A percentile compares a stretch with the other conserved stretches of the same genome.
phyloP scores from a whole-genome alignment of 2,329 filamentous ascomycete species.

The Cordyceps fumosorosea region DNA sequence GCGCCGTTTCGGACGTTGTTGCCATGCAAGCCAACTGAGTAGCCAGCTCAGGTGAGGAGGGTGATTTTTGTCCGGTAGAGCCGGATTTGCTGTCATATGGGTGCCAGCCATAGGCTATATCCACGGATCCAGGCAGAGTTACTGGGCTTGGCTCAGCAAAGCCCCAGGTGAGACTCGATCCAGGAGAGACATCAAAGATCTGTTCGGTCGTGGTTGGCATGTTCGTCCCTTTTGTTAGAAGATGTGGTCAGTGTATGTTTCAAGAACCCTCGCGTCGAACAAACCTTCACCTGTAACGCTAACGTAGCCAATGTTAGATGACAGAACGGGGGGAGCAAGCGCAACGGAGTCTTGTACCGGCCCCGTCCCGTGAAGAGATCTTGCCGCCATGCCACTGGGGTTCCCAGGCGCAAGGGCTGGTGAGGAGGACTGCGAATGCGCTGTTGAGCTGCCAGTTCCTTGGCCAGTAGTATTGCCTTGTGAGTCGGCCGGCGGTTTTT shows the following conservation, averaged over 20 bases:
- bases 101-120: background rate
- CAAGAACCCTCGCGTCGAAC: too few relatives aligned
- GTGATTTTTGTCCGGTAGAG: background rate
- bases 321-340: background rate
- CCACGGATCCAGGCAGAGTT: slow-evolving; percentile 1
- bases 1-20: background rate
- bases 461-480: slow-evolving; percentile 33
- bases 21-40: background rate
- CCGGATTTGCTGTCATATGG: background rate
- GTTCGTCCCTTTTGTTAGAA: background rate
- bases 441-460: slow-evolving; percentile 30
- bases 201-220: background rate
- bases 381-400: slow-evolving; percentile 25
- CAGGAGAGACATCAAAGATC: too few relatives aligned
- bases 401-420: slow-evolving; percentile 35
- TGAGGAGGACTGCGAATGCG: slow-evolving; percentile 39
- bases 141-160: background rate
- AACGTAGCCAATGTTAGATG: background rate
- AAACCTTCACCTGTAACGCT: background rate
- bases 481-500: slow-evolving; percentile 49
- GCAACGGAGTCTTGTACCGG: background rate
- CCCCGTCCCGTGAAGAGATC: background rate
- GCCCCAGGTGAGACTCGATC: too few relatives aligned
- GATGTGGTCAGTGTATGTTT: too few relatives aligned
- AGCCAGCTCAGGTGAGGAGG: background rate